These are phyloP conservation scores for Trichophyton rubrum DNA, from an alignment of 2,329 filamentous ascomycete species.

Conservation along the genomic window DNA sequence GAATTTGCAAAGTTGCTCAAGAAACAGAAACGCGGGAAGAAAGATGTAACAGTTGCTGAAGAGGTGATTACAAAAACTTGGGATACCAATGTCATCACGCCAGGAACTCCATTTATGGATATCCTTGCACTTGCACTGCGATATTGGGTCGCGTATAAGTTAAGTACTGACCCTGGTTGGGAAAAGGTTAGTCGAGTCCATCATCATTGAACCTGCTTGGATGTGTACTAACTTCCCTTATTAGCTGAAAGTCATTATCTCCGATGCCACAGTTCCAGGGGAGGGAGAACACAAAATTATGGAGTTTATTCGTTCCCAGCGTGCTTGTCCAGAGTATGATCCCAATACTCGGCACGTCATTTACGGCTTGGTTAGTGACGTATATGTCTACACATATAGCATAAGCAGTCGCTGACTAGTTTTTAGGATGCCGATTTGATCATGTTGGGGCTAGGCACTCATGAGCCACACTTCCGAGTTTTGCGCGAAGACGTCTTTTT, in stretches of 20 bases:
- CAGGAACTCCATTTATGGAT: conserved; percentile 97
- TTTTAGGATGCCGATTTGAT: conserved; percentile 78
- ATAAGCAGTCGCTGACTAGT: conserved; percentile 15
- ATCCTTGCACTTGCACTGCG: conserved; percentile 78
- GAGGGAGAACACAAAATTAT: conserved; percentile 99
- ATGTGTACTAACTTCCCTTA: conserved; percentile 15
- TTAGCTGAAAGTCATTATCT: conserved; percentile 87
- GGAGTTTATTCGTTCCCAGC: conserved; percentile 91
- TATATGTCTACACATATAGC: background rate
- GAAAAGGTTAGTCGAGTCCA: conserved; percentile 44
- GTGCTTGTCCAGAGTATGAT: conserved; percentile 78
- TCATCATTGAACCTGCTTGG: background rate
- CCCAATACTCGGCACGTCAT: conserved; percentile 97
- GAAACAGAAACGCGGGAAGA: conserved; percentile 57
- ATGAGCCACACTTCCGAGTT: conserved; percentile 94
- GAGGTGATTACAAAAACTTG: conserved; percentile 73
- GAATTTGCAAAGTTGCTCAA: conserved; percentile 76
- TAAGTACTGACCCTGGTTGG: conserved; percentile 94
- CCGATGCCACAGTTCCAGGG: conserved; percentile 91
- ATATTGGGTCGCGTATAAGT: conserved; percentile 96
- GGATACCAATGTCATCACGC: conserved; percentile 80
- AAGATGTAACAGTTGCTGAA: conserved; percentile 49
- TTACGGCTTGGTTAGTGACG: conserved; percentile 55
- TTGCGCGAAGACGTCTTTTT: conserved; percentile 94
- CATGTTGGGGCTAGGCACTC: conserved; percentile 93